These are phyloP conservation scores for Pseudonitzschia multiseries DNA, from an alignment of 108 stramenopile species.

Conservation along the genomic window DNA sequence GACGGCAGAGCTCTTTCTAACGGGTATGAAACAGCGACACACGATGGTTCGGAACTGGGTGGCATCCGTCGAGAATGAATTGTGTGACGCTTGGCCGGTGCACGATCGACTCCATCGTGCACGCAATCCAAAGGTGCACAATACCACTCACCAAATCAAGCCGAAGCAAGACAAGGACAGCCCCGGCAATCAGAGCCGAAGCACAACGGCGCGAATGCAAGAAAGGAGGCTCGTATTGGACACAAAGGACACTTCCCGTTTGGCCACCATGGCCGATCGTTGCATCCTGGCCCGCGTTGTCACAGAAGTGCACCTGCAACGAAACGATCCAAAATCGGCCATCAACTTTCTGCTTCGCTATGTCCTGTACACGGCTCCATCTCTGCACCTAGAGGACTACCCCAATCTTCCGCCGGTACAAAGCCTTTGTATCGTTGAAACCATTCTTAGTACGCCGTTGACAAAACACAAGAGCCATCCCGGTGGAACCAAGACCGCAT, in stretches of 20 bases:
- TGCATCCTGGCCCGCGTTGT: slow-evolving; percentile 57
- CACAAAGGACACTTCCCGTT: slow-evolving; percentile 47
- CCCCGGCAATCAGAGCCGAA: neutral
- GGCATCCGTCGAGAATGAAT: slow-evolving; percentile 51
- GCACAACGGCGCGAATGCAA: no score
- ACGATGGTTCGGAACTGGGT: slow-evolving; percentile 34
- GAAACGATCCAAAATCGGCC: slow-evolving; percentile 40
- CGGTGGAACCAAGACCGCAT: no score
- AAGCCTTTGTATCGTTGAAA: slow-evolving; percentile 73
- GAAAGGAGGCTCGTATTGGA: slow-evolving; percentile 1
- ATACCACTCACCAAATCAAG: neutral
- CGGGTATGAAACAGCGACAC: slow-evolving; percentile 58
- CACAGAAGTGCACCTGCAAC: slow-evolving; percentile 33
- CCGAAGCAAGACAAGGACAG: slow-evolving; percentile 2
- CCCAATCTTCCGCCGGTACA: slow-evolving; percentile 64
- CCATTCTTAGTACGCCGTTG: slow-evolving; percentile 36
- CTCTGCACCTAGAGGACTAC: slow-evolving; percentile 33
- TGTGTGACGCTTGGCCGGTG: slow-evolving; percentile 54
- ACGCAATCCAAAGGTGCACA: slow-evolving; percentile 30
- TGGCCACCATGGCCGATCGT: slow-evolving; percentile 59
- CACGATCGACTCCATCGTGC: slow-evolving; percentile 47
- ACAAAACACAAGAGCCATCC: neutral
- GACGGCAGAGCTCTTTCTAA: slow-evolving; percentile 12
- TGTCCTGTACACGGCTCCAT: slow-evolving; percentile 57
- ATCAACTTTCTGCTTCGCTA: slow-evolving; percentile 53